These are phyloP conservation scores for Cladophialophora psammophila DNA, from an alignment of 2,329 filamentous ascomycete species.

Conservation along the genomic window DNA sequence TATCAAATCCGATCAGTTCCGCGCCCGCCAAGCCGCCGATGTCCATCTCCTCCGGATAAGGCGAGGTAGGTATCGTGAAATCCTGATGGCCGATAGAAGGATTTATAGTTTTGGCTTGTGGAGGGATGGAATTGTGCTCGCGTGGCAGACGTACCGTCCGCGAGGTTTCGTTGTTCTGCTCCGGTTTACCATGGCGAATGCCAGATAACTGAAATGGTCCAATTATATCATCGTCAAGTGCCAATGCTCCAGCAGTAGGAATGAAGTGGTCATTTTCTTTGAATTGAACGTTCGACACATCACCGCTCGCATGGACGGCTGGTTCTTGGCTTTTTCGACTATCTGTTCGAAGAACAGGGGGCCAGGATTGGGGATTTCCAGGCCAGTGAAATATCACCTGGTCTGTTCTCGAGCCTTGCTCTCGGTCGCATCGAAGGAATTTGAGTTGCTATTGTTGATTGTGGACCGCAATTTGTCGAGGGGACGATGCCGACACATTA, in stretches of 20 bases:
- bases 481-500: neutral
- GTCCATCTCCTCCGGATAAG: neutral
- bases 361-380: neutral
- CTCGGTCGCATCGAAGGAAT: neutral
- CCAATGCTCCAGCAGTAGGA: neutral
- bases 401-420: neutral
- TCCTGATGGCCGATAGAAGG: neutral
- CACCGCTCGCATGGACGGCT: neutral
- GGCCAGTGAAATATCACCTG: neutral
- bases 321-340: neutral
- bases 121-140: too few species aligned
- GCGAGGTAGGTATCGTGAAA: neutral
- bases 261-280: neutral
- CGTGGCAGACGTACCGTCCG: neutral
- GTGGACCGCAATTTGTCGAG: neutral
- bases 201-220: neutral
- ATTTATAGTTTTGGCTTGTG: neutral
- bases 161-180: neutral
- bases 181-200: neutral
- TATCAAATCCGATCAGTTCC: neutral
- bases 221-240: neutral
- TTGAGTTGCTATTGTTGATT: neutral
- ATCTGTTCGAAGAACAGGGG: neutral
- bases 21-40: neutral
- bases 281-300: neutral